phyloP scores from a whole-genome alignment of 768 basidiomycete species.

The Termitomyces bulborhizus region DNA sequence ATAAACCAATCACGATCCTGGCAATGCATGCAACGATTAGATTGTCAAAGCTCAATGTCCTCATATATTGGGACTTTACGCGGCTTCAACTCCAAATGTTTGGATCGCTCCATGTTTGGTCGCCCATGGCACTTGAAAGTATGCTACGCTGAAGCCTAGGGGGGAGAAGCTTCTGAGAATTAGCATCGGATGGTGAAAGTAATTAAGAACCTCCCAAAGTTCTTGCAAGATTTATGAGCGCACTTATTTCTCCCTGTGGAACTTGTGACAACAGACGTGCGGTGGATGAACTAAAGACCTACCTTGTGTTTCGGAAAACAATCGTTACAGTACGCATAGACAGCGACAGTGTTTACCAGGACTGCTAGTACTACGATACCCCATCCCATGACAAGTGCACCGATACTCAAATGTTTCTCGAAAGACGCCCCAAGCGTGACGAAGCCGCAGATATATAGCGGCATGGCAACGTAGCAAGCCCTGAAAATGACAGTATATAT shows the following conservation, averaged over 20 bases:
- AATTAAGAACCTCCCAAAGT: slow-evolving; percentile 32
- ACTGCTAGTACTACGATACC: slow-evolving; percentile 43
- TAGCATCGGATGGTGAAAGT: background rate
- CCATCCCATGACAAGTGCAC: slow-evolving; percentile 54
- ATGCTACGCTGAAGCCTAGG: slow-evolving; percentile 47
- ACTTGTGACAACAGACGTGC: background rate
- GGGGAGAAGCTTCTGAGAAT: background rate
- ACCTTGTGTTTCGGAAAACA: slow-evolving; percentile 41
- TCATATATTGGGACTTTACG: slow-evolving; percentile 23
- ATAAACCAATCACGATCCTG: slow-evolving; percentile 42
- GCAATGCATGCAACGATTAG: background rate
- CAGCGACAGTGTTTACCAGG: slow-evolving; percentile 48
- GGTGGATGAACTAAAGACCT: background rate
- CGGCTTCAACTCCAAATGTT: slow-evolving; percentile 50
- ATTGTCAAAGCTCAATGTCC: background rate
- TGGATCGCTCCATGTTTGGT: slow-evolving; percentile 44
- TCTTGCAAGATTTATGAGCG: slow-evolving; percentile 46
- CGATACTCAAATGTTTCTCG: slow-evolving; percentile 39
- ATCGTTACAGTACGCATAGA: slow-evolving; percentile 48
- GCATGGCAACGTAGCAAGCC: slow-evolving; percentile 47
- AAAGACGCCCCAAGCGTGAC: slow-evolving; percentile 44
- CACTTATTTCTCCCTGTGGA: slow-evolving; percentile 47
- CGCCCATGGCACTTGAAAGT: slow-evolving; percentile 56
- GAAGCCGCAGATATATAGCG: slow-evolving; percentile 49
- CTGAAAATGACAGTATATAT: slow-evolving; percentile 19